Evolutionary conservation across 441 rosid species (phyloP), one percentile per base, ranked within the genome.

Genomic region (Mallotus repandus): DNA sequence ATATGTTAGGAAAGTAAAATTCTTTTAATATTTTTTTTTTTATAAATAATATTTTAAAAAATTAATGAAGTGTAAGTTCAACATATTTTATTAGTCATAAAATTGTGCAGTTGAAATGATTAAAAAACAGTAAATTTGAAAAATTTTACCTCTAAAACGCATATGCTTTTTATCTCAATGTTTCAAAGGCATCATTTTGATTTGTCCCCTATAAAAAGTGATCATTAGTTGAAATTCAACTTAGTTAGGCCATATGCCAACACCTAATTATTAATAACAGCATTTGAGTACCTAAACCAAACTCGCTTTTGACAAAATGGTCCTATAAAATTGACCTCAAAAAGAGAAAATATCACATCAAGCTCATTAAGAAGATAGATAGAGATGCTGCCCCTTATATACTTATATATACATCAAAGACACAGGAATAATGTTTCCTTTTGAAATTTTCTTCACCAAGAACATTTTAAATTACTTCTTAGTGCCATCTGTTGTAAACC

Each of bases 401-500:
- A 25, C n/a, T n/a, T n/a, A n/a, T n/a, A n/a, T 35, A 35, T 35
- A 5, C 3, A 35, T 35, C 4, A 4, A 7, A 0, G 2, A 9
- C 29, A 22, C 11, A 25, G 38, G 35, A 50, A 65, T 11, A 1
- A 35, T 35, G 16, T 65, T 15, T 19, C 4, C 7, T 32, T 35
- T 25, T 11, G 29, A 14, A 60, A 29, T 29, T 4, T 58, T 21
- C 15, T 9, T 58, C 2, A 41, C 18, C 5, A 63, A 63, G 13
- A 32, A 61, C 46, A 63, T 63, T 59, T 45, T 45, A 5, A 45
- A 45, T 68, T 70, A 15, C 60, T 48, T 21, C 75, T 75, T 72
- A 45, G 10, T 35, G 35, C 72, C 72, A 71, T 75, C 57, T 55
- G 9, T 53, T 77, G 32, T 22, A 16, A 60, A 21, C 78, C 79